Evolutionary conservation across 345 rosid species (phyloP), one percentile per base, ranked within the genome.

Genomic region (Aquilaria yunnanensis): DNA sequence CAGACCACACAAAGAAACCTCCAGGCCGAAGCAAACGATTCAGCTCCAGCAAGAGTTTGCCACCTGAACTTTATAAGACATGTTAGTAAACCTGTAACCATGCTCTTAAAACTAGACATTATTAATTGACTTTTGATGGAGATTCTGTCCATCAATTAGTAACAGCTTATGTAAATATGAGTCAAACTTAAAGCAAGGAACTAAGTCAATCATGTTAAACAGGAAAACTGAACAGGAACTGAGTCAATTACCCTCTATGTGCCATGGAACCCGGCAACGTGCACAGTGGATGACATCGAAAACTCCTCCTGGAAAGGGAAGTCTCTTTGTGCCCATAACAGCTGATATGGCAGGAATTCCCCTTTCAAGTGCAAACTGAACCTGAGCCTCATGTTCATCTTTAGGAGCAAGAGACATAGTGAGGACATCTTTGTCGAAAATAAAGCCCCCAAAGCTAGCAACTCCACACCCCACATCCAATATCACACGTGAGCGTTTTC

Each of bases 381-480:
- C 92, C 74, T 94, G 99, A 54, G 96, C 99, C 83, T 90, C 99
- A 72, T 94, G 99, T 67, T 94, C 99, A 75, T 94, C 99, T 83
- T 94, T 94, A 47, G 99, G 99, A 50, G 99, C 97, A 49, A 94
- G 80, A 66, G 99, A 94, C 97, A 94, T 90, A 13, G 95, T 68
- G 16, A 90, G 77, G 52, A 83, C 99, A 69, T 81, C 85, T 77
- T 90, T 81, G 65, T 93, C 96, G 68, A 93, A 93, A 45, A 95
- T 96, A 72, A 66, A 94, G 62, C 96, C 99, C 63, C 99, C 99
- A 68, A 95, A 89, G 71, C 97, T 91, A 62, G 99, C 97, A 76
- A 91, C 97, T 51, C 99, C 99, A 73, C 97, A 95, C 72, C 99
- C 99, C 74, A 95, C 97, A 72, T 95, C 97, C 81, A 95, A 78